Conservation (phyloP, 805 yeast species). For the Myxozyma vanderwaltii region DNA sequence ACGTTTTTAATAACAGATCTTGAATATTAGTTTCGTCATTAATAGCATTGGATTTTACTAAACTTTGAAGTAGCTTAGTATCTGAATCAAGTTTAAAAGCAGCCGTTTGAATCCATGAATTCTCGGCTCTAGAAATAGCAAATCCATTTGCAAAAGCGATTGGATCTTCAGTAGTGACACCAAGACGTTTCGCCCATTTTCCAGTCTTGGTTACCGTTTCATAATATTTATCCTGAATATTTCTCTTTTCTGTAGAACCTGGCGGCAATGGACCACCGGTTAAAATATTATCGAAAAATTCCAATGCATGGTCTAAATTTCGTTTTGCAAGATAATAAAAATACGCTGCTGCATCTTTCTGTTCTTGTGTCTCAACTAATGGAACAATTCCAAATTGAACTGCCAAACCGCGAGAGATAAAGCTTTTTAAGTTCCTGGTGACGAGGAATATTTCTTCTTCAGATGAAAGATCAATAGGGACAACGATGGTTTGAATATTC, state of each 20-base stretch:
- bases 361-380: slow-evolving; percentile 38
- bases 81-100: slow-evolving; percentile 52
- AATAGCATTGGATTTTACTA: slow-evolving; percentile 39
- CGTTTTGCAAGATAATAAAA: slow-evolving; percentile 27
- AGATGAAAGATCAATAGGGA: slow-evolving; percentile 64
- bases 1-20: slow-evolving; percentile 49
- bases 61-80: slow-evolving; percentile 39
- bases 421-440: slow-evolving; percentile 41
- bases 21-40: slow-evolving; percentile 40
- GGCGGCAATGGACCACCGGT: slow-evolving; percentile 9
- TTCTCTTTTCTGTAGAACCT: not conserved
- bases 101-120: slow-evolving; percentile 41
- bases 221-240: not conserved
- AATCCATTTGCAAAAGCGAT: slow-evolving; percentile 74
- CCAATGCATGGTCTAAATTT: not conserved
- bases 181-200: slow-evolving; percentile 42
- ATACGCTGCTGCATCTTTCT: slow-evolving; percentile 14
- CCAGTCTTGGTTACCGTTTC: slow-evolving; percentile 16
- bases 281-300: slow-evolving; percentile 6
- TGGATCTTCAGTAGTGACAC: slow-evolving; percentile 52
- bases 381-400: slow-evolving; percentile 88
- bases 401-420: slow-evolving; percentile 57
- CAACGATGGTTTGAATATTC: slow-evolving; percentile 73
- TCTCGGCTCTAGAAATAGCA: slow-evolving; percentile 52
- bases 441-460: slow-evolving; percentile 54